Conservation (phyloP, 768 basidiomycete genomes). For the Tricholoma hemisulphureum region DNA sequence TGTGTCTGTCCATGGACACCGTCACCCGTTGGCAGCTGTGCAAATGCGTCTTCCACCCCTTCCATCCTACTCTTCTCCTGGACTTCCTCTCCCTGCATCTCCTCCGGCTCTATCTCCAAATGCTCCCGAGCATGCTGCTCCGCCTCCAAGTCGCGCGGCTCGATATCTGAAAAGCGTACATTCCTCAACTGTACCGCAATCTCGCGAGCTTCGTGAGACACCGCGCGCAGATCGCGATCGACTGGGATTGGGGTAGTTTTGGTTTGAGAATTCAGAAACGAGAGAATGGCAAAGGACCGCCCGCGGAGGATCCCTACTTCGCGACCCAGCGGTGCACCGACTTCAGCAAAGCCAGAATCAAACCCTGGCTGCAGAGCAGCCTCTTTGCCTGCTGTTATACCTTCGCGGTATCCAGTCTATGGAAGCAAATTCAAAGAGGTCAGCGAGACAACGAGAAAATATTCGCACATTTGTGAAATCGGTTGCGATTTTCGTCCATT, state of each 20-base stretch:
- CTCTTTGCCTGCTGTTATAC: slow-evolving; percentile 91
- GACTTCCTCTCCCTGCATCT: slow-evolving; percentile 41
- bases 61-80: slow-evolving; percentile 51
- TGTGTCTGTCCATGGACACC: slow-evolving; percentile 12
- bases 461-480: slow-evolving; percentile 69
- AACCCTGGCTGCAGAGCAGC: slow-evolving; percentile 86
- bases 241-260: background rate
- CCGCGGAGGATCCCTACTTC: slow-evolving; percentile 81
- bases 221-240: slow-evolving; percentile 8
- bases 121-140: slow-evolving; percentile 74
- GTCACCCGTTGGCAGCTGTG: slow-evolving; percentile 36
- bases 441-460: background rate
- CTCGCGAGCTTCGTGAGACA: slow-evolving; percentile 47
- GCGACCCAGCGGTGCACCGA: slow-evolving; percentile 73
- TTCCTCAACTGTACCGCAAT: slow-evolving; percentile 56
- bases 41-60: slow-evolving; percentile 55
- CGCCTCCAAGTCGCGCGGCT: slow-evolving; percentile 74
- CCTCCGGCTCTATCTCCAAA: slow-evolving; percentile 41
- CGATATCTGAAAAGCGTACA: slow-evolving; percentile 69
- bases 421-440: background rate
- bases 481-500: slow-evolving; percentile 67
- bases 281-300: slow-evolving; percentile 56
- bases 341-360: slow-evolving; percentile 73
- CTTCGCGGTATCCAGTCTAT: slow-evolving; percentile 94
- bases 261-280: slow-evolving; percentile 46